These are phyloP conservation scores for Peterozyma xylosa DNA, from an alignment of 805 yeast species.

Conservation along the genomic window DNA sequence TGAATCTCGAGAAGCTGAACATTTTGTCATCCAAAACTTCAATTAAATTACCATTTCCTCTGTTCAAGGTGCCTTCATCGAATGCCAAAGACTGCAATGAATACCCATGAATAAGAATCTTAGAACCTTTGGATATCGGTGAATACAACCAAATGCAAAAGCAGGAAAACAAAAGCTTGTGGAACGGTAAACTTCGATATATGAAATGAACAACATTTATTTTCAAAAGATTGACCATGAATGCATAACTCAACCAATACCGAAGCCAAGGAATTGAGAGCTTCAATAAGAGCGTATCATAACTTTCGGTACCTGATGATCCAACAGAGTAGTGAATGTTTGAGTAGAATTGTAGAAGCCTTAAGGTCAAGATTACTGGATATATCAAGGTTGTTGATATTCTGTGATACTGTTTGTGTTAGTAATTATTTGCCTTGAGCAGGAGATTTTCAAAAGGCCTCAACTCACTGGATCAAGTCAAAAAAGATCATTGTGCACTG, in stretches of 20 bases:
- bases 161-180: background rate
- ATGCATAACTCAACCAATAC: slow-evolving; percentile 4
- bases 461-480: too few relatives aligned
- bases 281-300: background rate
- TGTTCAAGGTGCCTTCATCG: too few relatives aligned
- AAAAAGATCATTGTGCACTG: too few relatives aligned
- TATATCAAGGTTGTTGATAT: background rate
- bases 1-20: too few relatives aligned
- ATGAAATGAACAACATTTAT: background rate
- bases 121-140: slow-evolving; percentile 5
- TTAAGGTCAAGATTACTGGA: slow-evolving; percentile 4
- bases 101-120: slow-evolving; percentile 1
- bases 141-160: slow-evolving; percentile 5
- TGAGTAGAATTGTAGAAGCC: slow-evolving; percentile 1
- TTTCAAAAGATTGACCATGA: background rate
- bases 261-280: slow-evolving; percentile 5
- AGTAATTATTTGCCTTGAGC: too few relatives aligned
- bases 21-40: too few relatives aligned
- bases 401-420: background rate
- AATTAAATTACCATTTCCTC: too few relatives aligned
- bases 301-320: background rate
- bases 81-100: too few relatives aligned
- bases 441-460: too few relatives aligned
- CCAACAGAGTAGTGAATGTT: background rate
- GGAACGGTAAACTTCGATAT: background rate